Evolutionary conservation across 257 asterid genomes (phyloP).

Genomic region (Paulownia fortunei): DNA sequence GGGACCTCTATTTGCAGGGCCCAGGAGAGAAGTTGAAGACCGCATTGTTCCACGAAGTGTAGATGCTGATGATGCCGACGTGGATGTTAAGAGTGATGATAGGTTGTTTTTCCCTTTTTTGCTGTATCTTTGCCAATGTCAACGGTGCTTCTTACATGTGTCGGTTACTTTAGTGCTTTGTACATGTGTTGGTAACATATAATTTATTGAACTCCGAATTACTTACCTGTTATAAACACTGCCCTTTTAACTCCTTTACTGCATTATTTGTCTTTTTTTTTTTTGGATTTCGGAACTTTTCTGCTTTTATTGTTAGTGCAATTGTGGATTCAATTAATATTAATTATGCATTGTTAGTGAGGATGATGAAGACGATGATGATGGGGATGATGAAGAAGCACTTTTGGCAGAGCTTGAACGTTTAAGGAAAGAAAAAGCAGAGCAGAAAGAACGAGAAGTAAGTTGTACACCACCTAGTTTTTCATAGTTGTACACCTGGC

Average conservation of each 20-base stretch:
- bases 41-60: slow-evolving; percentile 76
- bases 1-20: slow-evolving; percentile 48
- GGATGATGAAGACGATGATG: slow-evolving; percentile 64
- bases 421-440: slow-evolving; percentile 87
- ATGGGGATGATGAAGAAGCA: slow-evolving; percentile 91
- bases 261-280: too few relatives aligned
- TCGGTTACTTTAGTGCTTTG: neutral
- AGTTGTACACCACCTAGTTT: slow-evolving; percentile 24
- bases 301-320: neutral
- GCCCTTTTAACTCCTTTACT: neutral
- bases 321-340: neutral
- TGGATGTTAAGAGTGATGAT: slow-evolving; percentile 63
- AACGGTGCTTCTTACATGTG: neutral
- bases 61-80: slow-evolving; percentile 91
- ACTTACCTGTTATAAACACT: neutral
- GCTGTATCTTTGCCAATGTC: neutral
- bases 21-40: slow-evolving; percentile 76
- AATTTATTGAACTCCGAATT: neutral
- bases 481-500: neutral
- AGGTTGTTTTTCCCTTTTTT: slow-evolving; percentile 46
- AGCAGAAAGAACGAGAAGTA: slow-evolving; percentile 82
- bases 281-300: neutral
- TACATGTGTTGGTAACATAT: neutral
- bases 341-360: slow-evolving; percentile 40
- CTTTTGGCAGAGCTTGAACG: slow-evolving; percentile 94